Evolutionary conservation across 2,329 filamentous ascomycete genomes (phyloP).

Genomic region (Chalara sp.): DNA sequence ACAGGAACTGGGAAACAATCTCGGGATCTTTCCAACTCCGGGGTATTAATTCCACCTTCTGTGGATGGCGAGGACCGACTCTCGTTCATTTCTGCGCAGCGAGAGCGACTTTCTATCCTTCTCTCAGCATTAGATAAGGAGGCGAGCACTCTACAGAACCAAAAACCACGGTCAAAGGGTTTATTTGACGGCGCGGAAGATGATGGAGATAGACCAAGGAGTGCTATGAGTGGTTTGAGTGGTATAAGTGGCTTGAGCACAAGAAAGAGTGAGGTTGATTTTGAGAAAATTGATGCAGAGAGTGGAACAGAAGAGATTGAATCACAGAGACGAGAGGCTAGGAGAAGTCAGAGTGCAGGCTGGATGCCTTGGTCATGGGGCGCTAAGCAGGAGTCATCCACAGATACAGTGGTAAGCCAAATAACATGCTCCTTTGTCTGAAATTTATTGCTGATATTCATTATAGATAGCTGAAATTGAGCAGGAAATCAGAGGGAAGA

Average conservation of each 20-base stretch:
- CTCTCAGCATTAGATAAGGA: slow-evolving; percentile 75
- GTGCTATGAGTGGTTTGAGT: slow-evolving; percentile 14
- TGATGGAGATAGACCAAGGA: slow-evolving; percentile 19
- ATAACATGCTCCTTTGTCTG: background rate
- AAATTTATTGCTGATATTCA: slow-evolving; percentile 7
- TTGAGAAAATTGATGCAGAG: slow-evolving; percentile 80
- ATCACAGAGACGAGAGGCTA: slow-evolving; percentile 18
- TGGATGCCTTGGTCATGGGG: slow-evolving; percentile 47
- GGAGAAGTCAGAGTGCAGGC: slow-evolving; percentile 29
- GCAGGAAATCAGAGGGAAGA: slow-evolving; percentile 10
- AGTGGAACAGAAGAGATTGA: slow-evolving; percentile 51
- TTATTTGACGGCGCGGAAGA: slow-evolving; percentile 22
- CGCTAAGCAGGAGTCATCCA: slow-evolving; percentile 8
- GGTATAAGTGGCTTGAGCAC: slow-evolving; percentile 56
- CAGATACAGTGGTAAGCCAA: background rate
- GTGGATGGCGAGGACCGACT: slow-evolving; percentile 63
- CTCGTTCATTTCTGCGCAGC: slow-evolving; percentile 70
- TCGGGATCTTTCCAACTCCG: slow-evolving; percentile 45
- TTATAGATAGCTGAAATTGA: slow-evolving; percentile 4
- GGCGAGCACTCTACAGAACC: slow-evolving; percentile 52
- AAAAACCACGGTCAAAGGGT: slow-evolving; percentile 11
- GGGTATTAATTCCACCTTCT: slow-evolving; percentile 63
- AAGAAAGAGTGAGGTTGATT: slow-evolving; percentile 80
- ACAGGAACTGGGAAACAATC: slow-evolving; percentile 22
- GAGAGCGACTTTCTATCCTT: slow-evolving; percentile 67